Evolutionary conservation across 352 stramenopile species (phyloP), one percentile per base, ranked within the genome.

Genomic region (Globisporangium cylindrosporum): DNA sequence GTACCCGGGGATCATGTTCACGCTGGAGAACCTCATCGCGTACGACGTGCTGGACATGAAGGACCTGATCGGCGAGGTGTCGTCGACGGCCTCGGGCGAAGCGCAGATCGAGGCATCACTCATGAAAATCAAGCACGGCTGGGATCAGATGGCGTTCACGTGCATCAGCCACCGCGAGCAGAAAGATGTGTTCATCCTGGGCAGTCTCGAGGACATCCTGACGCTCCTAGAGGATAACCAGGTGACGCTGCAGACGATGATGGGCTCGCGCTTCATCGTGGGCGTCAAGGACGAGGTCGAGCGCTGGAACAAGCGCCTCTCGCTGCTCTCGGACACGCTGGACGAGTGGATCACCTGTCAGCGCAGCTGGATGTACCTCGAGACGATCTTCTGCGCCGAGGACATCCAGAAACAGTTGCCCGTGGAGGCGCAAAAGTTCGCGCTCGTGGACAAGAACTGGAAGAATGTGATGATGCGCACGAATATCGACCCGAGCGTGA

Each of bases 281-380:
- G 92, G 92, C 1, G 90, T 98, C 6, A 95, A 97, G 70, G 87
- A 96, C 41, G 84, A 96, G 73, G 92, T 98, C 4, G 91, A 98
- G 32, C 79, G 76, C 20, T 98, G 92, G 92, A 92, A 90, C 67
- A 96, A 96, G 62, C 88, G 92, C 15, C 71, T 98, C 2, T 88
- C 88, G 15, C 70, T 96, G 38, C 73, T 98, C 12, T 91, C 85
- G 0, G 84, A 96, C 34, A 94, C 89, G 9, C 62, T 96, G 0
- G 89, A 96, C 53, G 89, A 96, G 55, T 96, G 89, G 89, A 89
- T 93, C 32, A 73, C 86, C 22, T 95, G 86, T 34, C 89, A 96
- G 46, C 80, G 86, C 9, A 92, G 87, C 54, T 96, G 89, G 89
- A 95, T 95, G 89, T 96, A 96, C 71, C 77, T 96, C 58, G 89